These are phyloP conservation scores for Nidularia sp. DNA, from an alignment of 768 basidiomycete species.

Conservation along the genomic window DNA sequence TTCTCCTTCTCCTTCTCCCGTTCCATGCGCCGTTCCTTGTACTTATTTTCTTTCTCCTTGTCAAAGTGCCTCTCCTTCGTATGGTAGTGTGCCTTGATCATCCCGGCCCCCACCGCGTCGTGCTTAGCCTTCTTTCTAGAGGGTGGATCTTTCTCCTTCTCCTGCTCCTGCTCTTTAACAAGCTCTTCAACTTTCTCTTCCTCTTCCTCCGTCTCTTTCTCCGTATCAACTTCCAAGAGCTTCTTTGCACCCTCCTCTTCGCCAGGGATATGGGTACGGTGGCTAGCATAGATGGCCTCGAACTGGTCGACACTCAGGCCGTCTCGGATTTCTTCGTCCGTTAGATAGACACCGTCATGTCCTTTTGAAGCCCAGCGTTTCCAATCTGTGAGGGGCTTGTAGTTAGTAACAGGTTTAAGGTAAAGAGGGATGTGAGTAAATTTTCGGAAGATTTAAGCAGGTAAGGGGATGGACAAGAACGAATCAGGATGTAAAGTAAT, in stretches of 20 bases:
- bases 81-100: too few relatives aligned
- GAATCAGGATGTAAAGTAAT: too few relatives aligned
- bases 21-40: too few relatives aligned
- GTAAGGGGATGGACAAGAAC: too few relatives aligned
- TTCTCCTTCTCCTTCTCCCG: background rate
- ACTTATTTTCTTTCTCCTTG: too few relatives aligned
- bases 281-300: background rate
- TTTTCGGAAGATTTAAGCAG: too few relatives aligned
- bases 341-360: slow-evolving; percentile 36
- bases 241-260: too few relatives aligned
- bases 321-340: slow-evolving; percentile 25
- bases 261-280: background rate
- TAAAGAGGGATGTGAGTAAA: too few relatives aligned
- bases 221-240: too few relatives aligned
- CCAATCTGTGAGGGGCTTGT: slow-evolving; percentile 31
- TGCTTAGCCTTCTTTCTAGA: background rate
- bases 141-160: background rate
- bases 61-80: too few relatives aligned
- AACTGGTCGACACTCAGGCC: slow-evolving; percentile 21
- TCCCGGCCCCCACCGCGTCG: background rate
- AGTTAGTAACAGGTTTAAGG: too few relatives aligned
- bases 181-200: background rate
- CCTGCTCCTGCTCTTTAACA: background rate
- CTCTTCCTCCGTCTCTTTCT: background rate
- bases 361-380: slow-evolving; percentile 29